These are phyloP conservation scores for Seiridium unicorne DNA, from an alignment of 2,329 filamentous ascomycete genomes.

Conservation along the genomic window DNA sequence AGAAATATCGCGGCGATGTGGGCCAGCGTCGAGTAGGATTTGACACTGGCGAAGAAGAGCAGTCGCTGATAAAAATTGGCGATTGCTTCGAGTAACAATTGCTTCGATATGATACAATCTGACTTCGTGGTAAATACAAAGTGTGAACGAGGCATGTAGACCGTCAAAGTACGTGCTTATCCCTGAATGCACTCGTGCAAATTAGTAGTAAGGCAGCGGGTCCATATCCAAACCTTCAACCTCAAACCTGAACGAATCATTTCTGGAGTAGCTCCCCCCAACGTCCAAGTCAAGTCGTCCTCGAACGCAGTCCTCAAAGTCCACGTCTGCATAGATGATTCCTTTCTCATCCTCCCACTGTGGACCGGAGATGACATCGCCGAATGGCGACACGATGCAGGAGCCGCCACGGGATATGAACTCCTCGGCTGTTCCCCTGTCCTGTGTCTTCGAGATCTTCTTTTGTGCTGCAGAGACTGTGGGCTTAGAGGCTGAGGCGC, in stretches of 20 bases:
- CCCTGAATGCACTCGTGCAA: no score
- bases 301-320: slow-evolving; percentile 84
- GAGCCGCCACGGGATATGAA: slow-evolving; percentile 76
- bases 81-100: no score
- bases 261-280: slow-evolving; percentile 78
- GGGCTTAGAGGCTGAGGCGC: not conserved
- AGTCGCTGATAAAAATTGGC: no score
- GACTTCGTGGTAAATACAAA: no score
- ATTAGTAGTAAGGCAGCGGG: slow-evolving; percentile 49
- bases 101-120: no score
- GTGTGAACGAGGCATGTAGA: no score
- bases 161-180: no score
- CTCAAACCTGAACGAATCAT: slow-evolving; percentile 60
- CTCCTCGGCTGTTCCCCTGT: not conserved
- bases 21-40: no score
- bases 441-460: no score
- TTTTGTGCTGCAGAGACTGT: no score
- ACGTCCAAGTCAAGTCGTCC: slow-evolving; percentile 82
- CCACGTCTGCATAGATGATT: slow-evolving; percentile 70
- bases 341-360: slow-evolving; percentile 77
- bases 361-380: slow-evolving; percentile 76
- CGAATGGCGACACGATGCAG: slow-evolving; percentile 75
- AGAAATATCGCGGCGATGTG: no score
- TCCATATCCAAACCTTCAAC: slow-evolving; percentile 58
- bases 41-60: no score